Evolutionary conservation across 106 monocot genomes (phyloP).

Genomic region (Acanthochlamys bracteata): DNA sequence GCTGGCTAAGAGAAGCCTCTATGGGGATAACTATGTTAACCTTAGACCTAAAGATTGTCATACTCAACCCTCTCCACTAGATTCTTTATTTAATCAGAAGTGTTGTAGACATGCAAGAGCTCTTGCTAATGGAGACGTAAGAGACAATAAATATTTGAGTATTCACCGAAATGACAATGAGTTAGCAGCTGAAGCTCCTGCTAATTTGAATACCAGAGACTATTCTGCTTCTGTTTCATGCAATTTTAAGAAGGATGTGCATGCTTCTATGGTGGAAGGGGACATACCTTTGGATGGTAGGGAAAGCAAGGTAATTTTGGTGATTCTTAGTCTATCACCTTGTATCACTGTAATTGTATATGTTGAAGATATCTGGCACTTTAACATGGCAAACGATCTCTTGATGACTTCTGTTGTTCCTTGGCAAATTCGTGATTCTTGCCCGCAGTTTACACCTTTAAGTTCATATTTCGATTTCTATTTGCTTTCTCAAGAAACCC

Average conservation of each 20-base stretch:
- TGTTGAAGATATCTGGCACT: slow-evolving; percentile 8
- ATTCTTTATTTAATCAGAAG: slow-evolving; percentile 1
- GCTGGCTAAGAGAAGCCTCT: slow-evolving; percentile 6
- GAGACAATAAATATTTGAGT: slow-evolving; percentile 7
- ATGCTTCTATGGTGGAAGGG: slow-evolving; percentile 18
- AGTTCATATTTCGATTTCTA: no score
- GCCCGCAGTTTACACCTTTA: slow-evolving; percentile 3
- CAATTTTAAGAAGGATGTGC: slow-evolving; percentile 16
- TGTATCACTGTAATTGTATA: slow-evolving; percentile 25
- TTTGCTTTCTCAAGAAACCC: no score
- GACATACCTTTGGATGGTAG: slow-evolving; percentile 27
- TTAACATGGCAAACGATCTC: slow-evolving; percentile 1
- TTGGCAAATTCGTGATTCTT: not conserved
- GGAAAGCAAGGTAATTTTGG: slow-evolving; percentile 49
- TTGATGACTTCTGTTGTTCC: slow-evolving; percentile 2
- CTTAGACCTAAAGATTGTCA: slow-evolving; percentile 10
- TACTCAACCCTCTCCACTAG: not conserved
- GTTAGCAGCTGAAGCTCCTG: slow-evolving; percentile 3
- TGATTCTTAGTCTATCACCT: slow-evolving; percentile 19
- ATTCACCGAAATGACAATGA: slow-evolving; percentile 8
- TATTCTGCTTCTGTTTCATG: slow-evolving; percentile 9
- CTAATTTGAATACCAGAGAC: slow-evolving; percentile 9
- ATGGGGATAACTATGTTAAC: slow-evolving; percentile 7
- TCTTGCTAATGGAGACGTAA: slow-evolving; percentile 5
- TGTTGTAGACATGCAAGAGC: slow-evolving; percentile 9